These are phyloP conservation scores for Phytophthora sp. DNA, from an alignment of 352 stramenopile species.

Conservation along the genomic window DNA sequence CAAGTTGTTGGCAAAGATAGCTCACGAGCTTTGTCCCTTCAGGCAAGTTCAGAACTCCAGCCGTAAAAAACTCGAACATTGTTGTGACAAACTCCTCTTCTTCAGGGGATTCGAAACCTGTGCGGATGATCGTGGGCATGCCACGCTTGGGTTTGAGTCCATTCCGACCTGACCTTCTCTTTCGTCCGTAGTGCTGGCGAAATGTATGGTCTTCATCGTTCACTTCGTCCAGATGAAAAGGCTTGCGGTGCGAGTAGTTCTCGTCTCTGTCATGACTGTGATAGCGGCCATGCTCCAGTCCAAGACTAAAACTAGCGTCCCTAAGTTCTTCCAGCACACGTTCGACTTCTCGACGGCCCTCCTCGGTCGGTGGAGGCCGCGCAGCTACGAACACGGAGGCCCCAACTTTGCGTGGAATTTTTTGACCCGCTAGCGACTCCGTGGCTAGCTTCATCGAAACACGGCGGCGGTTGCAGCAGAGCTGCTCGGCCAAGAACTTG, in stretches of 20 bases:
- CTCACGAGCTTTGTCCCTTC: constrained; percentile 63
- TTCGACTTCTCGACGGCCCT: constrained; percentile 42
- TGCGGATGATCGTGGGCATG: constrained; percentile 75
- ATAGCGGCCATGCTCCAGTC: constrained; percentile 14
- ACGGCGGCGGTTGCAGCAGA: constrained; percentile 67
- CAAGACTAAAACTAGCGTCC: constrained; percentile 41
- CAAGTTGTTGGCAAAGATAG: constrained; percentile 66
- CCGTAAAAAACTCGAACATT: constrained; percentile 72
- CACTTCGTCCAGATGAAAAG: constrained; percentile 23
- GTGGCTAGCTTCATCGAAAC: constrained; percentile 80
- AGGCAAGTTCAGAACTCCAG: constrained; percentile 54
- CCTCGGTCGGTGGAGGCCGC: constrained; percentile 39
- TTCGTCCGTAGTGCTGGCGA: constrained; percentile 3
- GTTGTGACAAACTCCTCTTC: constrained; percentile 66
- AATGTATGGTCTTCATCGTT: constrained; percentile 8
- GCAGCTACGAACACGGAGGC: constrained; percentile 63
- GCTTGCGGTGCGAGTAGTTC: not conserved
- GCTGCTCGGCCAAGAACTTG: constrained; percentile 71
- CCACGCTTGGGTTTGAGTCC: constrained; percentile 34
- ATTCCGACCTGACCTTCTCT: constrained; percentile 19
- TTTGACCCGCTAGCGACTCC: constrained; percentile 59
- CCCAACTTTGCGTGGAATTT: constrained; percentile 74
- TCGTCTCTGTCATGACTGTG: constrained; percentile 8
- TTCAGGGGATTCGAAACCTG: constrained; percentile 69
- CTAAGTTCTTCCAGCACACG: constrained; percentile 45